Percentiles rank a stretch among this genome's conserved stretches.
Evolutionary conservation across 192 early-diverging fungal genomes (phyloP).

Genomic region (Piromyces finnis): DNA sequence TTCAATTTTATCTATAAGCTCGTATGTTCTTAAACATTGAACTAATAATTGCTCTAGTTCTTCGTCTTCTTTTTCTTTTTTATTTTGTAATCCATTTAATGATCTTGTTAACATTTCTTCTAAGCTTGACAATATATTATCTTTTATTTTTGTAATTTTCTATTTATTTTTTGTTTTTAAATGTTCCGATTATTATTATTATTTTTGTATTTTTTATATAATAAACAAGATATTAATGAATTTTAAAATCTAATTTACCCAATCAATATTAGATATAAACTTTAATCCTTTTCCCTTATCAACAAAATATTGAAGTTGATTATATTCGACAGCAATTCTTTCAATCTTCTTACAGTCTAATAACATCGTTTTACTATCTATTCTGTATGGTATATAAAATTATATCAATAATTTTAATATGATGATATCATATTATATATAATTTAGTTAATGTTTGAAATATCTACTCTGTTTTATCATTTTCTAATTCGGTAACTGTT

Average conservation of each 20-base stretch:
- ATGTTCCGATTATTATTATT: no score
- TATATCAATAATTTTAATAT: no score
- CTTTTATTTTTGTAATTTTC: constrained; percentile 55
- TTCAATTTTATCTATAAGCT: constrained; percentile 43
- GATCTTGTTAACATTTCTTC: constrained; percentile 30
- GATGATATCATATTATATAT: no score
- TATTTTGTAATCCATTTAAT: constrained; percentile 9
- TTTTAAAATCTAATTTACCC: constrained; percentile 40
- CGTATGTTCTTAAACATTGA: constrained; percentile 56
- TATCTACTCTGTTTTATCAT: background rate
- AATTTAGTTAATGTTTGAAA: no score
- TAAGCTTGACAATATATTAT: constrained; percentile 39
- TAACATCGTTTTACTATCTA: background rate
- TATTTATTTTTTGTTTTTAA: background rate
- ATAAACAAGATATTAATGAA: no score
- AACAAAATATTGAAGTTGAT: constrained; percentile 63
- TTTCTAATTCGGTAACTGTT: constrained; percentile 3
- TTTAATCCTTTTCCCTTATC: constrained; percentile 32
- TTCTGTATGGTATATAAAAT: background rate
- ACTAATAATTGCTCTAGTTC: constrained; percentile 24
- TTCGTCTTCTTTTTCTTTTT: constrained; percentile 4
- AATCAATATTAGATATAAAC: constrained; percentile 54
- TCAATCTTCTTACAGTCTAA: constrained; percentile 51
- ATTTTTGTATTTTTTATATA: no score
- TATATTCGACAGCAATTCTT: constrained; percentile 67